Conservation (phyloP, 148 eudicot genomes). For the Polygonum aviculare region DNA sequence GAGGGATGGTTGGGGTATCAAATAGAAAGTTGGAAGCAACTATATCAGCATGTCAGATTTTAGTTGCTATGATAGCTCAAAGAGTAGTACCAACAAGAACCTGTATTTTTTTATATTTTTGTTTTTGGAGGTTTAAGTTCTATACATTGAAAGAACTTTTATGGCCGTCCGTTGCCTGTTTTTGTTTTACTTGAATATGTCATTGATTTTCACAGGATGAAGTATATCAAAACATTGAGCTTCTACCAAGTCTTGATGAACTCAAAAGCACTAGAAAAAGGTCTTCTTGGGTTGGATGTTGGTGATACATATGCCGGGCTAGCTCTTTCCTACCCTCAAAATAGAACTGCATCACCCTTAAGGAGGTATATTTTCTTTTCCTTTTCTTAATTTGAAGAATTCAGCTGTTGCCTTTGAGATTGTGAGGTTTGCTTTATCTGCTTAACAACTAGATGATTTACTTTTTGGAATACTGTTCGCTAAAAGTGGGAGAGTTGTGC, state of each 20-base stretch:
- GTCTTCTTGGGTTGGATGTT: conserved; percentile 79
- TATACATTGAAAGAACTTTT: too few relatives aligned
- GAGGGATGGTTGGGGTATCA: too few relatives aligned
- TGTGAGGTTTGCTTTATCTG: not conserved
- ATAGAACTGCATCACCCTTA: conserved; percentile 64
- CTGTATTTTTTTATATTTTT: too few relatives aligned
- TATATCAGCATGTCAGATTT: too few relatives aligned
- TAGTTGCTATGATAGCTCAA: too few relatives aligned
- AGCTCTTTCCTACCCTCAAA: conserved; percentile 61
- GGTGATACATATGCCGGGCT: conserved; percentile 89
- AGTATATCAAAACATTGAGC: conserved; percentile 49
- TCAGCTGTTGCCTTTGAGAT: not conserved
- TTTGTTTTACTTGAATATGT: not conserved
- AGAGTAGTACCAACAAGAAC: too few relatives aligned
- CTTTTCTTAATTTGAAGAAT: not conserved
- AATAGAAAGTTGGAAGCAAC: too few relatives aligned
- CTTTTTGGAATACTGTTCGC: not conserved
- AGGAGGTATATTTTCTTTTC: conserved; percentile 29
- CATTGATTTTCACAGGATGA: conserved; percentile 37
- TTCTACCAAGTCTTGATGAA: conserved; percentile 66
- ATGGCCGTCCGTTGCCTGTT: not conserved
- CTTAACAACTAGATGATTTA: not conserved
- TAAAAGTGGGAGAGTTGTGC: not conserved
- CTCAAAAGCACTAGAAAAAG: conserved; percentile 24
- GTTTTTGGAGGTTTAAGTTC: too few relatives aligned